These are phyloP conservation scores for Albifimbria verrucaria DNA, from an alignment of 2,329 filamentous ascomycete species.

Conservation along the genomic window DNA sequence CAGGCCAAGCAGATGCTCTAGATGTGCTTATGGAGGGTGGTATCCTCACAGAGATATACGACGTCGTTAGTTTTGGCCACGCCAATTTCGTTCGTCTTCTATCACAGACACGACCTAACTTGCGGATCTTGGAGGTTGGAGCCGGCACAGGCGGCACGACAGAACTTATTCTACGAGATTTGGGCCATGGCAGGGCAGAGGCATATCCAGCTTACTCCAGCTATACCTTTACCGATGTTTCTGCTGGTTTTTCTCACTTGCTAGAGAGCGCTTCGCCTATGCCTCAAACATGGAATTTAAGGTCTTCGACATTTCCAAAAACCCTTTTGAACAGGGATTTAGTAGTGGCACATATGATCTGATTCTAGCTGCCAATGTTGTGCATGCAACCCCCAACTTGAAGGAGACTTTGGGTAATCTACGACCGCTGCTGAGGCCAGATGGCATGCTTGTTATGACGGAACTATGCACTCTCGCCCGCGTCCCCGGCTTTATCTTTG, in stretches of 20 bases:
- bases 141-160: not conserved
- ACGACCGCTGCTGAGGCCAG: not conserved
- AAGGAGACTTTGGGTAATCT: not conserved
- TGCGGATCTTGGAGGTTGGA: not conserved
- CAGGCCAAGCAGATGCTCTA: not conserved
- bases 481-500: not conserved
- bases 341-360: not conserved
- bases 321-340: not conserved
- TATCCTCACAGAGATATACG: not conserved
- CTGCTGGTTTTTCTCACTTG: not conserved
- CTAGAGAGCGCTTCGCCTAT: not conserved
- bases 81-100: not conserved
- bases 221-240: not conserved
- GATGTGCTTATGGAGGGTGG: not conserved
- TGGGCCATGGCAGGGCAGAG: too few species aligned
- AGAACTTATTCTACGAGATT: too few species aligned
- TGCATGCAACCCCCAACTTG: not conserved
- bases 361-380: not conserved
- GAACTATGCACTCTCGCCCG: not conserved
- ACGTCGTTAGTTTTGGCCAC: not conserved
- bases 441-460: not conserved
- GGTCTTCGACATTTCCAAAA: not conserved
- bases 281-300: not conserved
- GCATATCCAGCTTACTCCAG: too few species aligned
- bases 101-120: not conserved